Percentiles rank a stretch among this genome's conserved stretches.
Conservation (phyloP, 1,139 yeast genomes). For the Kazachstania sp. region DNA sequence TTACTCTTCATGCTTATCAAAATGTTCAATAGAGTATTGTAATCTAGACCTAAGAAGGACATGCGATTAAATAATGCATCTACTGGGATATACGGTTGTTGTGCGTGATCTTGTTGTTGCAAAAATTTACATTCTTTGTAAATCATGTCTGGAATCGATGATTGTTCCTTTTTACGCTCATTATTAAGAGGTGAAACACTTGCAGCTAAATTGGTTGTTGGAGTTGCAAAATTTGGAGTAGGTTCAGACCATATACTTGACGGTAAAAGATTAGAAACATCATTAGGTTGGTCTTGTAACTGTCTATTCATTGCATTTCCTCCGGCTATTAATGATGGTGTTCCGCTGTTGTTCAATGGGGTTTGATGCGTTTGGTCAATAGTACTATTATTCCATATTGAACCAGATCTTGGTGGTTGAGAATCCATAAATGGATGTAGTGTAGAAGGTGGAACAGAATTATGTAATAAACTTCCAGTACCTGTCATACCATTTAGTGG, state of each 20-base stretch:
- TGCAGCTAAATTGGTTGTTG: not conserved
- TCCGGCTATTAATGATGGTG: not conserved
- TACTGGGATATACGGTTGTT: conserved; percentile 15
- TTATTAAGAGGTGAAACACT: not conserved
- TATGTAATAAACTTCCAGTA: not conserved
- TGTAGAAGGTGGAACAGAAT: conserved; percentile 1
- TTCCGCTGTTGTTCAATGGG: not conserved
- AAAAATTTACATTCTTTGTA: conserved; percentile 10
- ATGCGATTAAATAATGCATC: conserved; percentile 20
- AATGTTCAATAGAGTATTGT: conserved; percentile 16
- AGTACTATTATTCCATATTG: conserved; percentile 9
- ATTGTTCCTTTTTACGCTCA: not conserved
- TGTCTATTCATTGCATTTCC: not conserved
- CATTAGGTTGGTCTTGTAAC: not conserved
- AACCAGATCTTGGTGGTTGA: conserved; percentile 5
- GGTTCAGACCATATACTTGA: conserved; percentile 6
- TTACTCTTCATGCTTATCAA: conserved; percentile 17
- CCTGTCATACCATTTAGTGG: not conserved
- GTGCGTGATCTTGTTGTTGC: conserved; percentile 8
- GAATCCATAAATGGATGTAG: not conserved
- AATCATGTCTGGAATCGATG: conserved; percentile 9
- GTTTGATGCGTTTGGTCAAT: not conserved
- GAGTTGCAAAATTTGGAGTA: not conserved
- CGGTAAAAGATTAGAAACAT: not conserved
- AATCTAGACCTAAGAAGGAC: conserved; percentile 13